Evolutionary conservation across 257 asterid species (phyloP).

Genomic region (Solanum commersonii): DNA sequence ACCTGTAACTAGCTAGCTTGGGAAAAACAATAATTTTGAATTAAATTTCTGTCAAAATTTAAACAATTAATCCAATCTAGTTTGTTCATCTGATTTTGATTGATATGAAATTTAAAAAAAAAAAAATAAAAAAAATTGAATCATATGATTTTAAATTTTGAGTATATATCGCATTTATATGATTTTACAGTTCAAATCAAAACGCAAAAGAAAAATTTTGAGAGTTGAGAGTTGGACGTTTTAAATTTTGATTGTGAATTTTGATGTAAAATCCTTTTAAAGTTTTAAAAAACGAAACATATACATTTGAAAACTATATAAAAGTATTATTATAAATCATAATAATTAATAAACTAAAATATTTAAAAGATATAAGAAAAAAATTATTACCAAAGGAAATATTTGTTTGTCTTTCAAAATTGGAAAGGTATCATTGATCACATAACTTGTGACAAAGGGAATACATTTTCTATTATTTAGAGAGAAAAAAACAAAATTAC

Average conservation of each 20-base stretch:
- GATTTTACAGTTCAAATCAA: too few species aligned
- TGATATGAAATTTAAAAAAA: too few species aligned
- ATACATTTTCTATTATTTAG: not conserved
- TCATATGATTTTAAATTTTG: too few species aligned
- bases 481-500: not conserved
- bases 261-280: too few species aligned
- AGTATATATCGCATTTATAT: too few species aligned
- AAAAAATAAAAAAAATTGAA: too few species aligned
- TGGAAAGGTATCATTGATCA: rapidly evolving
- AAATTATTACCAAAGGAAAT: not conserved
- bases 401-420: not conserved
- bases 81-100: not conserved
- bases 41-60: not conserved
- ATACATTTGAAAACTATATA: not conserved
- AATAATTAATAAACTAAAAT: not conserved
- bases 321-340: too few species aligned
- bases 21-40: not conserved
- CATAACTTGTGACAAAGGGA: rapidly evolving
- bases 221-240: not conserved
- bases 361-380: not conserved
- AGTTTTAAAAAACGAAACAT: too few species aligned
- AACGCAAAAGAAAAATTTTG: not conserved
- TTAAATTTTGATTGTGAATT: not conserved
- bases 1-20: not conserved
- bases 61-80: not conserved